These are phyloP conservation scores for Fraxinus nigra DNA, from an alignment of 305 asterid species.

Conservation along the genomic window DNA sequence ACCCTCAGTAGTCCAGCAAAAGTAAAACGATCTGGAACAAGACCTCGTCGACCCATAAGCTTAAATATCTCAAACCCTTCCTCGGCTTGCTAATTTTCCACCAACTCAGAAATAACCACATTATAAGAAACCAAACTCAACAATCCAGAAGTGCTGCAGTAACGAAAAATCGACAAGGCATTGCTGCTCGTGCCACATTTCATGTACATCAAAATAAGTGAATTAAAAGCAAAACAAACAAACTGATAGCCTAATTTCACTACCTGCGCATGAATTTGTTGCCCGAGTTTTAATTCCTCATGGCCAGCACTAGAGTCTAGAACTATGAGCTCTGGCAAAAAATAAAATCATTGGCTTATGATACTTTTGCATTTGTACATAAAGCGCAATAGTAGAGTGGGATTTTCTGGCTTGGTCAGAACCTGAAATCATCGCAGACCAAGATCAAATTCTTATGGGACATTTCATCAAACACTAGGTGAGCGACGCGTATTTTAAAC, in stretches of 20 bases:
- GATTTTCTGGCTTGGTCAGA: conserved; percentile 47
- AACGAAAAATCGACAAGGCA: conserved; percentile 41
- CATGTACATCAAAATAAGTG: conserved; percentile 65
- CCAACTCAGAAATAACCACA: conserved; percentile 50
- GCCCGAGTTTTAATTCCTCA: conserved; percentile 45
- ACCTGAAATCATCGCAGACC: conserved; percentile 80
- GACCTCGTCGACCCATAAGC: conserved; percentile 41
- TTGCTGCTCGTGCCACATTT: conserved; percentile 49
- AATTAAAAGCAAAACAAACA: conserved; percentile 53
- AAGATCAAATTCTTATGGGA: conserved; percentile 52
- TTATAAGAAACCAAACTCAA: conserved; percentile 55
- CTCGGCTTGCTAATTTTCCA: conserved; percentile 44
- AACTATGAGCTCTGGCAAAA: conserved; percentile 61
- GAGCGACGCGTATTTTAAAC: conserved; percentile 23
- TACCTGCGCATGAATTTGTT: conserved; percentile 54
- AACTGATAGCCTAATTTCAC: conserved; percentile 40
- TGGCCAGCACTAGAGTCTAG: conserved; percentile 44
- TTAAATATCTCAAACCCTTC: conserved; percentile 52
- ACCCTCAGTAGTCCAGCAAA: conserved; percentile 60
- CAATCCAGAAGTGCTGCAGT: conserved; percentile 18
- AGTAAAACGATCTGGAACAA: conserved; percentile 67
- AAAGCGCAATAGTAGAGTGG: conserved; percentile 40
- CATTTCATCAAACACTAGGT: conserved; percentile 57
- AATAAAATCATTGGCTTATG: conserved; percentile 56
- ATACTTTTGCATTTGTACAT: conserved; percentile 39